Conservation (phyloP, 371 early-diverging fungal species). For the Blakeslea trispora region DNA sequence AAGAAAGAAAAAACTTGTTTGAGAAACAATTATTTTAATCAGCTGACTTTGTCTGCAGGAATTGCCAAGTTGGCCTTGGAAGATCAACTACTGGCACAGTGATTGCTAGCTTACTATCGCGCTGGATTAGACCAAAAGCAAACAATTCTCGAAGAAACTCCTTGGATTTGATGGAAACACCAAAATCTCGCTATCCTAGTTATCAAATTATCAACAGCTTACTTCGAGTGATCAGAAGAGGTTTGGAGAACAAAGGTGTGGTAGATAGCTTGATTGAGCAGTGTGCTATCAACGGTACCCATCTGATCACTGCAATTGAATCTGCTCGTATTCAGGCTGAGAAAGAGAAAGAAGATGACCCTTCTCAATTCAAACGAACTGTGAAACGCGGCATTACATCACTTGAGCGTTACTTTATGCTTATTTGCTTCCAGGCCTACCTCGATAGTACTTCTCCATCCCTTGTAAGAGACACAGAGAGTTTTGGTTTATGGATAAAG, state of each 20-base stretch:
- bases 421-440: constrained; percentile 69
- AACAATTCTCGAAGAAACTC: neutral
- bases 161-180: neutral
- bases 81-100: constrained; percentile 64
- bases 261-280: constrained; percentile 64
- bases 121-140: constrained; percentile 45
- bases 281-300: constrained; percentile 43
- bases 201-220: constrained; percentile 71
- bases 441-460: constrained; percentile 44
- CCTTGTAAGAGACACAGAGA: constrained; percentile 43
- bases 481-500: constrained; percentile 63
- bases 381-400: constrained; percentile 47
- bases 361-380: constrained; percentile 26
- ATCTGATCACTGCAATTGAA: constrained; percentile 61
- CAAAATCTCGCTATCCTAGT: constrained; percentile 30
- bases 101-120: constrained; percentile 55
- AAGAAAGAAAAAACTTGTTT: too few species aligned
- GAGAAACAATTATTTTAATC: neutral
- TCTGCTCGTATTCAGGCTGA: constrained; percentile 54
- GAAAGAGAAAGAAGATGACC: constrained; percentile 36
- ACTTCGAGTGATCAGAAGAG: constrained; percentile 65
- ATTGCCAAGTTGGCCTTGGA: constrained; percentile 72
- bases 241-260: constrained; percentile 59
- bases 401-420: constrained; percentile 62
- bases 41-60: constrained; percentile 37